A percentile compares a stretch with the other conserved stretches of the same genome.
Conservation (phyloP, 1,284 basidiomycete species). For the Violaceomyces palustris region DNA sequence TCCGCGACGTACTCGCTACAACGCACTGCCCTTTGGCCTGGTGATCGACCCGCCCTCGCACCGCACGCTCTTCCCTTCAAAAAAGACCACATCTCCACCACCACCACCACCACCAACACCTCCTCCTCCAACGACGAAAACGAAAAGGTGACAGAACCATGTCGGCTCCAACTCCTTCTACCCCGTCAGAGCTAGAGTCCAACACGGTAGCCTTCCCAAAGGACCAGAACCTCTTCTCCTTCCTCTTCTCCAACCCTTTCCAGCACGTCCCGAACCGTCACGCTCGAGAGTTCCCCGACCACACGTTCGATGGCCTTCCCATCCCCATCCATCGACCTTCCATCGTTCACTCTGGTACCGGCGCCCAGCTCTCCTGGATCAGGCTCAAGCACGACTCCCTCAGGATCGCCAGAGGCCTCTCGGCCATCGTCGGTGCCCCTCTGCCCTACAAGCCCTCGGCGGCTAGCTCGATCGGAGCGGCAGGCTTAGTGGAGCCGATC, state of each 20-base stretch:
- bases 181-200: too few species aligned
- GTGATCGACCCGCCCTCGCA: too few species aligned
- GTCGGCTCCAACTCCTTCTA: too few species aligned
- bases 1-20: too few species aligned
- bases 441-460: slow-evolving; percentile 10
- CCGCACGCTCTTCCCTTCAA: too few species aligned
- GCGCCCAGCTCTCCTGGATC: slow-evolving; percentile 24
- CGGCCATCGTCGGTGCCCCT: slow-evolving; percentile 14
- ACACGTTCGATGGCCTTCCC: slow-evolving; percentile 20
- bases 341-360: slow-evolving; percentile 26
- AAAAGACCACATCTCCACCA: too few species aligned
- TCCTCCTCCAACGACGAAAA: too few species aligned
- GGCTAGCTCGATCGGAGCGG: too few species aligned
- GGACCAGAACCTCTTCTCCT: slow-evolving; percentile 20
- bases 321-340: slow-evolving; percentile 26
- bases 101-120: too few species aligned
- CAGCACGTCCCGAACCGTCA: slow-evolving; percentile 25
- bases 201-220: slow-evolving; percentile 13
- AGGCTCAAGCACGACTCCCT: slow-evolving; percentile 28
- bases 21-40: too few species aligned
- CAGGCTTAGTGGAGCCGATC: too few species aligned
- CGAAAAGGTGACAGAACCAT: too few species aligned
- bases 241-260: slow-evolving; percentile 32
- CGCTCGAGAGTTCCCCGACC: slow-evolving; percentile 10
- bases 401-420: slow-evolving; percentile 24